phyloP scores from a whole-genome alignment of 768 basidiomycete species.

The Mycena crocata region DNA sequence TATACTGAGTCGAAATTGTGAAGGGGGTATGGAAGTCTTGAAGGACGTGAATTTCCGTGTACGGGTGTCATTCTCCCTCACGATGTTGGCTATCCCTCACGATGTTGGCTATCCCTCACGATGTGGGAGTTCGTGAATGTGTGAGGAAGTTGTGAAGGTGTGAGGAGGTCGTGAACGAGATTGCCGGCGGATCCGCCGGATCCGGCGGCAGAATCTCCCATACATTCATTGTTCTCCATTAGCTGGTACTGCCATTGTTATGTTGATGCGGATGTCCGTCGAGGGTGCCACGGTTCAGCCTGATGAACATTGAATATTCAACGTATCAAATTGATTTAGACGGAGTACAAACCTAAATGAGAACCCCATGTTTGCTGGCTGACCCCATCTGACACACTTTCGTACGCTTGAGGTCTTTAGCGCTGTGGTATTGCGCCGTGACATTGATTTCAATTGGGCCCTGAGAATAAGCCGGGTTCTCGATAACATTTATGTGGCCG shows the following conservation, averaged over 20 bases:
- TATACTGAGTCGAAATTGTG: no score
- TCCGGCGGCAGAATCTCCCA: no score
- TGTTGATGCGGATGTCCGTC: conserved; percentile 15
- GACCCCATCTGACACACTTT: conserved; percentile 17
- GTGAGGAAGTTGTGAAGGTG: no score
- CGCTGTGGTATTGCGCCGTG: background rate
- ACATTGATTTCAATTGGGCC: conserved; percentile 16
- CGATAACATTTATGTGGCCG: conserved; percentile 16
- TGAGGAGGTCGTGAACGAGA: no score
- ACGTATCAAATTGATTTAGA: background rate
- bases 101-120: no score
- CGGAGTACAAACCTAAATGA: conserved; percentile 21
- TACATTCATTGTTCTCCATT: no score
- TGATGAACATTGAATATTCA: background rate
- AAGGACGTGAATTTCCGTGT: no score
- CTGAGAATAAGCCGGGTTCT: background rate
- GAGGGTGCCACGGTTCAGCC: conserved; percentile 21
- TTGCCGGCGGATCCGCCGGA: no score
- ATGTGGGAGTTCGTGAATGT: no score
- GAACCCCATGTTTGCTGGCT: conserved; percentile 14
- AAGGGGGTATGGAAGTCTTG: no score
- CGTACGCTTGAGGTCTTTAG: conserved; percentile 1
- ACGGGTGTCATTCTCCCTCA: no score
- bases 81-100: no score
- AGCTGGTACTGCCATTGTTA: conserved; percentile 20